Percentiles rank a stretch among this genome's conserved stretches.
These are phyloP conservation scores for Ophiostoma tasmaniense DNA, from an alignment of 2,329 filamentous ascomycete species.

Conservation along the genomic window DNA sequence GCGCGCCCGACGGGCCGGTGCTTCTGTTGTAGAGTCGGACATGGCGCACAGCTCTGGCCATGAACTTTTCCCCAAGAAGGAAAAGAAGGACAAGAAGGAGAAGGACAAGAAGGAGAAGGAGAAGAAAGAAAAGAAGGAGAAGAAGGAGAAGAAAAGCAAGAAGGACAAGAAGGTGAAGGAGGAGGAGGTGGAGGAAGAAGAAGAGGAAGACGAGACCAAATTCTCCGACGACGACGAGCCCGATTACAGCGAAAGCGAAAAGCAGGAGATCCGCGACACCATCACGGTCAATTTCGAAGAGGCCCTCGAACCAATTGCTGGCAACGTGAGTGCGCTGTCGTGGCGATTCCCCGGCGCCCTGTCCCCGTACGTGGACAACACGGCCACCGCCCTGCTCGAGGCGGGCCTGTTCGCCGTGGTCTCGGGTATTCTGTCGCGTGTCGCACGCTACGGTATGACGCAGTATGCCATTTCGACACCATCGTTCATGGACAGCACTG, in stretches of 20 bases:
- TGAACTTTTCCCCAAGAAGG: slow-evolving; percentile 1
- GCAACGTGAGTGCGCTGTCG: background rate
- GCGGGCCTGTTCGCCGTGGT: slow-evolving; percentile 7
- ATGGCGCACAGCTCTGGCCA: background rate
- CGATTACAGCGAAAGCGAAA: background rate
- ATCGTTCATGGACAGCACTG: slow-evolving; percentile 1
- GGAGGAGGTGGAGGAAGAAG: background rate
- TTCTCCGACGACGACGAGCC: background rate
- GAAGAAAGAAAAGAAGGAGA: background rate
- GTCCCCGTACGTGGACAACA: slow-evolving; percentile 13
- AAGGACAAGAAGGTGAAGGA: background rate
- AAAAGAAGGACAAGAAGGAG: background rate
- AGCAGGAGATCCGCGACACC: background rate
- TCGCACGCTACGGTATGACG: background rate
- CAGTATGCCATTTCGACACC: background rate
- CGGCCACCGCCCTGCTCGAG: background rate
- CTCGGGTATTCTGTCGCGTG: slow-evolving; percentile 4
- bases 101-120: background rate
- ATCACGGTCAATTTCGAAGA: background rate
- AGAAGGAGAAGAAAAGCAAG: background rate
- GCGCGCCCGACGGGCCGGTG: background rate
- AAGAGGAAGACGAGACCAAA: background rate
- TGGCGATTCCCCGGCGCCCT: slow-evolving; percentile 16
- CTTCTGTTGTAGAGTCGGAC: background rate
- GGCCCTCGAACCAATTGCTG: background rate